Evolutionary conservation across 2,329 filamentous ascomycete species (phyloP).

Genomic region (Venturia carpophila): DNA sequence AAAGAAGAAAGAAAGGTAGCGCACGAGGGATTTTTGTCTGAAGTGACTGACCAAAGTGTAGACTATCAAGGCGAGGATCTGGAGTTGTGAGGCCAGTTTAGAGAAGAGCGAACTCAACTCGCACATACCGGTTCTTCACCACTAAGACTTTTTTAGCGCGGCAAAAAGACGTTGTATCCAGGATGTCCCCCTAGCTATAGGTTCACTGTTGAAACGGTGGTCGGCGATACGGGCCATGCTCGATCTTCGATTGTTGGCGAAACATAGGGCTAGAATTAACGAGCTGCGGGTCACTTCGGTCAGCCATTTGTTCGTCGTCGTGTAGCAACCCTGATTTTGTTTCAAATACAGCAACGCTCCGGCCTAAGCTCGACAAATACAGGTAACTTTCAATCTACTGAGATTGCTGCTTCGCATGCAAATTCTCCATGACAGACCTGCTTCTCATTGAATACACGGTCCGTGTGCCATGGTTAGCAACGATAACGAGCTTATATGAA

Average conservation of each 20-base stretch:
- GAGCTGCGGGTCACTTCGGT: constrained; percentile 6
- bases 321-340: not conserved
- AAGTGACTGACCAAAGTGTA: too few species aligned
- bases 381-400: not conserved
- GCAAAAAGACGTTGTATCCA: too few species aligned
- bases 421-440: not conserved
- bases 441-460: not conserved
- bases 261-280: constrained; percentile 3
- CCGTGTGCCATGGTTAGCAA: not conserved
- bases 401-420: not conserved
- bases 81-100: too few species aligned
- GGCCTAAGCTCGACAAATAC: not conserved
- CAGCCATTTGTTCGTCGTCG: not conserved
- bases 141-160: too few species aligned
- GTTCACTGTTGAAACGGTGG: not conserved
- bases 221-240: not conserved
- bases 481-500: constrained; percentile 13
- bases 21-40: too few species aligned
- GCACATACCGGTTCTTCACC: too few species aligned
- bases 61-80: too few species aligned
- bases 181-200: not conserved
- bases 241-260: not conserved
- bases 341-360: not conserved
- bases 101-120: too few species aligned
- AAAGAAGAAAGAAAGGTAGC: too few species aligned